Conservation (phyloP, 345 rosid genomes). For the Hirschfeldia incana region DNA sequence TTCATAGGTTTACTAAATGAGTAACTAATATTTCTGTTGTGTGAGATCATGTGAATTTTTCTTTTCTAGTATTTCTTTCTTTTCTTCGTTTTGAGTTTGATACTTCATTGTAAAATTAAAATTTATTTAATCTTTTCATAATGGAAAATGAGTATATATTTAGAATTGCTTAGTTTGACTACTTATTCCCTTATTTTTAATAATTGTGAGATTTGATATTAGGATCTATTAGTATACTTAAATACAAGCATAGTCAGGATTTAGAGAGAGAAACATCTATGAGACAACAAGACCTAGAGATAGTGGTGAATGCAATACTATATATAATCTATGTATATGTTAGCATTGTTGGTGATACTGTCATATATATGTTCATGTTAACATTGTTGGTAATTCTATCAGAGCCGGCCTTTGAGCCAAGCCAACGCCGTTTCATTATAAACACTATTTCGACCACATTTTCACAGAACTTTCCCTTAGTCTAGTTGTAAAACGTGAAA, state of each 20-base stretch:
- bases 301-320: too few relatives aligned
- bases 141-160: neutral
- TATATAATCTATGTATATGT: too few relatives aligned
- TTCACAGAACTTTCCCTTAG: too few relatives aligned
- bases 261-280: too few relatives aligned
- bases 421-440: too few relatives aligned
- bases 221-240: neutral
- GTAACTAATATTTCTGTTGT: neutral
- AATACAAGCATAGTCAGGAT: neutral
- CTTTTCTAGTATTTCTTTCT: neutral
- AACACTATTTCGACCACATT: too few relatives aligned
- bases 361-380: too few relatives aligned
- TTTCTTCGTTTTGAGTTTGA: neutral
- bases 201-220: neutral
- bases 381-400: too few relatives aligned
- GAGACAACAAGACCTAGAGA: too few relatives aligned
- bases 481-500: too few relatives aligned
- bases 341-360: too few relatives aligned
- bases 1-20: neutral
- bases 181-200: neutral
- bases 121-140: neutral
- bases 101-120: neutral
- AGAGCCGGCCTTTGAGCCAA: too few relatives aligned
- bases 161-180: neutral
- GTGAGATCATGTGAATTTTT: neutral